Evolutionary conservation across 2,329 filamentous ascomycete species (phyloP).

Genomic region (Byssoonygena ceratinophila): DNA sequence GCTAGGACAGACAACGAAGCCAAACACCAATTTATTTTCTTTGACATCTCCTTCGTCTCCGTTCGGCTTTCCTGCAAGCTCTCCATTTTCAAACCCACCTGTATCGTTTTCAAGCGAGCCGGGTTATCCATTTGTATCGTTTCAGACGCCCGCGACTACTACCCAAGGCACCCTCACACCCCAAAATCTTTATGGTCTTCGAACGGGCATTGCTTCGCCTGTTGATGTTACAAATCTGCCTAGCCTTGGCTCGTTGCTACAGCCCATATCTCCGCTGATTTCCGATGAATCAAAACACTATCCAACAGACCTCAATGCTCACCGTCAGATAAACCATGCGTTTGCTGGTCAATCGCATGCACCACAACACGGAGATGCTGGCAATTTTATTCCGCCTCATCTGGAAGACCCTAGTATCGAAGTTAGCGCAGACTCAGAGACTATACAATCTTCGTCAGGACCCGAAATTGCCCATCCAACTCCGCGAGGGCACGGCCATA

Average conservation of each 20-base stretch:
- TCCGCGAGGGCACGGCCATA: constrained; percentile 55
- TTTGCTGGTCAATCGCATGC: constrained; percentile 23
- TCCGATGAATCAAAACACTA: constrained; percentile 40
- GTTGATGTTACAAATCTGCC: constrained; percentile 39
- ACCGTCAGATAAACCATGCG: constrained; percentile 14
- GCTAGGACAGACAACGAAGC: constrained; percentile 45
- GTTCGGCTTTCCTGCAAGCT: constrained; percentile 49
- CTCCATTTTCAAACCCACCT: constrained; percentile 15
- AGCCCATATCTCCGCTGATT: constrained; percentile 55
- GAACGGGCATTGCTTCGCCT: constrained; percentile 46
- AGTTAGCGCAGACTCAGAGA: constrained; percentile 15
- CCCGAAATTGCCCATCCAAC: constrained; percentile 50
- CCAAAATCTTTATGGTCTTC: constrained; percentile 35
- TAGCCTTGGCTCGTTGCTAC: constrained; percentile 40
- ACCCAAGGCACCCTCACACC: constrained; percentile 32
- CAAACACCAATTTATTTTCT: constrained; percentile 48
- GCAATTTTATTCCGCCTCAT: constrained; percentile 11
- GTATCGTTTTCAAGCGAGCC: constrained; percentile 50
- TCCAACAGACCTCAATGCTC: constrained; percentile 20
- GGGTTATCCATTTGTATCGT: constrained; percentile 56
- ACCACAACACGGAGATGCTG: constrained; percentile 8
- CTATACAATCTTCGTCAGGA: constrained; percentile 15
- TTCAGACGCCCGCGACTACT: constrained; percentile 50
- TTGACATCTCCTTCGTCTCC: constrained; percentile 60
- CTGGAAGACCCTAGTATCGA: constrained; percentile 11